Base-by-base conservation (phyloP, 768 basidiomycete genomes). In the Hypholoma fasciculare region DNA sequence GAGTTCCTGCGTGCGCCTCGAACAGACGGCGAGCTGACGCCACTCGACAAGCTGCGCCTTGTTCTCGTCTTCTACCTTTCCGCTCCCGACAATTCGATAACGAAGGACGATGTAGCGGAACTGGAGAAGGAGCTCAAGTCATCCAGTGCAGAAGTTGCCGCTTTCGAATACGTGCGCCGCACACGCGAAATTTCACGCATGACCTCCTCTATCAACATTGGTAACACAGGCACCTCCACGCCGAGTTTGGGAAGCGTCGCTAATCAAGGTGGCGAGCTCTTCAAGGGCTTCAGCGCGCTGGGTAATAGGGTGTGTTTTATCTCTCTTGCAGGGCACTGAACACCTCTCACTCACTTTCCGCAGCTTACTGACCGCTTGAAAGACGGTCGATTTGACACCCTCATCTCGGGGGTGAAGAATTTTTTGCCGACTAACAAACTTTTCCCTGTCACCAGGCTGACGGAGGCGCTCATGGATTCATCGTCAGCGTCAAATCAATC, bases 401-500 rank as follows among this genome's bases (percentile, higher is more conserved):
- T 99, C 14, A 92, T 99, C 61, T 96, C 95, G 0, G 96, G 96
- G 39, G 97, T 99, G 66, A 97, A 96, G 72, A 98, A 97, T 74
- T 95, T 99, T 79, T 75, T 99, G 16, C 97, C 97, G 0, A 89
- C 93, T 2, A 93, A 94, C 70, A 96, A 99, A 73, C 83, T 97
- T 39, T 82, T 97, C 49, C 89, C 94, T 11, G 86, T 96, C 47
- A 98, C 97, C 0, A 88, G 97, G 11, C 80, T 99, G 34, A 88
- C 92, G 1, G 97, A 98, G 68, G 96, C 97, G 19, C 79, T 99
- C 27, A 98, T 98, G 96, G 97, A 99, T 69, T 96, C 97, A 0
- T 88, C 95, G 0, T 82, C 90, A 1, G 97, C 94, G 2, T 91
- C 93, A 26, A 96, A 95, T 58, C 92, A 96, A 70, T 98, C 97